These are phyloP conservation scores for Erigeron philadelphicus DNA, from an alignment of 140 eudicot species.

Conservation along the genomic window DNA sequence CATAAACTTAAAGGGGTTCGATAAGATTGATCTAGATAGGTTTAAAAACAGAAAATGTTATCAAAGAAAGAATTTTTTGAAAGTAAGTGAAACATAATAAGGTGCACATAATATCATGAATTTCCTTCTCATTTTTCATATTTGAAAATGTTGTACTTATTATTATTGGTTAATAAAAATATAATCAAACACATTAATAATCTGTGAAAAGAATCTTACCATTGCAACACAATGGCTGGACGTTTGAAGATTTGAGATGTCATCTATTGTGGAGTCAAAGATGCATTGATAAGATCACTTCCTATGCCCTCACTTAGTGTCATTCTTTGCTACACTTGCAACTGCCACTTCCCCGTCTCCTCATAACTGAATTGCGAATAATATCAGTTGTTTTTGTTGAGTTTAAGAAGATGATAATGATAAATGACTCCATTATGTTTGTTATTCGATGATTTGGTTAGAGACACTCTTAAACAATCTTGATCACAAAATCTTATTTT, in stretches of 20 bases:
- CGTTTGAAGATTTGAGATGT: slow-evolving; percentile 62
- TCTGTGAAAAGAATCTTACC: slow-evolving; percentile 39
- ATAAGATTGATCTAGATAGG: background rate
- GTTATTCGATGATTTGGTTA: too few species aligned
- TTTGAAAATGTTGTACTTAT: background rate
- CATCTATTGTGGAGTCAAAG: slow-evolving; percentile 78
- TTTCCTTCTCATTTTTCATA: background rate
- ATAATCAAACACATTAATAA: background rate
- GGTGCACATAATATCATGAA: too few species aligned
- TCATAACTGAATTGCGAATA: slow-evolving; percentile 47
- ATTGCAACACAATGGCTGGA: slow-evolving; percentile 80
- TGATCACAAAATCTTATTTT: too few species aligned
- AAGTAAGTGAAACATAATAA: background rate
- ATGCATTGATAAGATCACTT: slow-evolving; percentile 55
- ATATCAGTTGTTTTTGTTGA: too few species aligned
- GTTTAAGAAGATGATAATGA: too few species aligned
- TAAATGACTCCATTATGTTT: too few species aligned
- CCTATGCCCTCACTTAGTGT: slow-evolving; percentile 65
- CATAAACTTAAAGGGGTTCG: background rate
- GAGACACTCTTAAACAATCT: too few species aligned
- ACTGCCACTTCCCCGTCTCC: slow-evolving; percentile 99
- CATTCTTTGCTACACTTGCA: slow-evolving; percentile 84
- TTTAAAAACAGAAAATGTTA: background rate
- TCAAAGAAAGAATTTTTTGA: background rate
- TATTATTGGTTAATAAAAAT: background rate